Evolutionary conservation across 495 filamentous ascomycete genomes (phyloP).

Genomic region (Penicillium paxilli): DNA sequence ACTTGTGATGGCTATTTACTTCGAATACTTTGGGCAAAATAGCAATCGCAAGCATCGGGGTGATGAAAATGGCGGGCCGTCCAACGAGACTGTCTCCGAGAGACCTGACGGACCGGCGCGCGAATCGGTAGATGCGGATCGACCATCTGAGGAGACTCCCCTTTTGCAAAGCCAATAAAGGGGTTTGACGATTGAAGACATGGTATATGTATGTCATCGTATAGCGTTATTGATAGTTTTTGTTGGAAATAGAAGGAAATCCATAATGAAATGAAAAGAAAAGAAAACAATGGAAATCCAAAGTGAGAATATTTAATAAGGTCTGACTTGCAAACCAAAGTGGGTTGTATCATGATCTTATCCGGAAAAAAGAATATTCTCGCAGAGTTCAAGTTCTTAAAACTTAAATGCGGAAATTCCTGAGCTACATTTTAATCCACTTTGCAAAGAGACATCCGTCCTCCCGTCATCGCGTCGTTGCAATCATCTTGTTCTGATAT

Average conservation of each 20-base stretch:
- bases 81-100: constrained; percentile 29
- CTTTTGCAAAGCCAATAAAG: constrained; percentile 35
- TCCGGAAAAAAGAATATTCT: background rate
- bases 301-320: constrained; percentile 1
- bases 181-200: background rate
- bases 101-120: constrained; percentile 4
- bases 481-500: constrained; percentile 1
- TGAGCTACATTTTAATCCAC: background rate
- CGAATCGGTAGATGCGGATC: constrained; percentile 30
- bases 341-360: background rate
- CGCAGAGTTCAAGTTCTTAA: background rate
- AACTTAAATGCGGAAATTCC: background rate
- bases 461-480: constrained; percentile 24
- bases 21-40: constrained; percentile 56
- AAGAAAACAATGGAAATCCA: constrained; percentile 1
- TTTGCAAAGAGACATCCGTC: constrained; percentile 6
- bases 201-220: background rate
- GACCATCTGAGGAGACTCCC: constrained; percentile 50
- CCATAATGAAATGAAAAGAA: background rate
- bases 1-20: constrained; percentile 76
- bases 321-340: background rate
- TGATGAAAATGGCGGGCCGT: constrained; percentile 32
- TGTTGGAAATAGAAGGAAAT: constrained; percentile 8
- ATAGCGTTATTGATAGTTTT: constrained; percentile 3
- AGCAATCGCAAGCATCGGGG: constrained; percentile 33